Base-by-base conservation (phyloP, 768 basidiomycete species). In the Clavaria fumosa region DNA sequence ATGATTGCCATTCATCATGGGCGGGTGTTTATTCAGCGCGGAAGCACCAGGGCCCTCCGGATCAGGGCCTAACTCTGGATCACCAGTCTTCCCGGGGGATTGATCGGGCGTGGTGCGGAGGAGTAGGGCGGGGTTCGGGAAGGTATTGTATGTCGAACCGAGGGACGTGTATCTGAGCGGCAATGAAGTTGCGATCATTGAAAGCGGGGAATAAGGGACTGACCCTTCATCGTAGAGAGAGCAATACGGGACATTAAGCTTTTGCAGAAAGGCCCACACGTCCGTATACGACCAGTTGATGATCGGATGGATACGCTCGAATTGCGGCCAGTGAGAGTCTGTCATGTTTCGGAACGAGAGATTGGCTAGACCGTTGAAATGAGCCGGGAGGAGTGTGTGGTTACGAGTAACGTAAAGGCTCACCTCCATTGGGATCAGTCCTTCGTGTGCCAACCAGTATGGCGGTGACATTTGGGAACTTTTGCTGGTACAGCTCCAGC, bases 151-250 rank as follows among this genome's bases (percentile, higher is more conserved):
- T 5, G 82, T 89, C 7, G 91, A 95, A 12, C 95, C 93, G 14
- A 99, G 72, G 4, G 93, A 96, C 2, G 95, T 99, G 57, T 93
- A 99, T n/a, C 90, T 93, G 17, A n/a, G n/a, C n/a, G n/a, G n/a
- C n/a, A n/a, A n/a, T n/a, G n/a, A n/a, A n/a, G n/a, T n/a, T n/a
- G 22, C 34, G 20, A 31, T 7, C 17, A 38, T 42, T 32, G 39
- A 24, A 27, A 47, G 14, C 35, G 36, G 7, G 35, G 36, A 7
- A n/a, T n/a, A n/a, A n/a, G n/a, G n/a, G n/a, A n/a, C n/a, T n/a
- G n/a, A 55, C 77, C 93, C 95, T 58, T 82, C 65, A 48, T 97
- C 88, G 50, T 99, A 99, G 30, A 99, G 53, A 24, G 55, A 52
- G 53, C 95, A 99, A 53, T 91, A 99, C 2, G 82, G 84, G 4